Base-by-base conservation (phyloP, 805 yeast genomes). In the Maudiozyma serrabonitensis region DNA sequence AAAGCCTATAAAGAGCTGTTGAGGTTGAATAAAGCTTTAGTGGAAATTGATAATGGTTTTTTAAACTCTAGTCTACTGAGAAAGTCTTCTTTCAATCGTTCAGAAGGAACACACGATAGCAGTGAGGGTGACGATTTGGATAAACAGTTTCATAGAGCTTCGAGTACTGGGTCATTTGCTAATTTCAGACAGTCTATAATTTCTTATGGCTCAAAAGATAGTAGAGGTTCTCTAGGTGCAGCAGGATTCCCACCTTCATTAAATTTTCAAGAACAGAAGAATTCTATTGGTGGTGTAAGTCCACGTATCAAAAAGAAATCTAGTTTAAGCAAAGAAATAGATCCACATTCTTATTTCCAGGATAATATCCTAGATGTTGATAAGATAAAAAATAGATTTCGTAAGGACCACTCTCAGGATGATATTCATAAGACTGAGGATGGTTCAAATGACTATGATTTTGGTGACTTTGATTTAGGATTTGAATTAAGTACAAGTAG, bases 11-110 rank as follows among this genome's bases (percentile, higher is more conserved):
- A 53, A 25, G 60, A 59, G 21, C 55, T 81, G 44, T 72, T 74
- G 43, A 79, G 74, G 46, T 74, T 81, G 52, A 80, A 79, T 50
- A 74, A 74, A 6, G 75, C 78, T 32, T 63, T 82, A 58, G 76
- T 74, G 50, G 75, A 80, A 2, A 74, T 80, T 38, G 87, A 82
- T 59, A 84, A 82, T 61, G 88, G 87, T 0, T 75, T 75, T 55
- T 42, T 72, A 2, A 50, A 52, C 5, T n/a, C 37, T 32, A 50
- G 74, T 0, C 61, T 81, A 32, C 65, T 82, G 57, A 73, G 74
- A 60, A 75, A 76, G 49, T 71, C 78, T 1, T 64, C 72, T 21
- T 69, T 68, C 46, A 68, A 62, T 5, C 37, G 46, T 18, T 55
- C 56, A 15, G 42, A 54, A 2, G 56, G 59, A 25, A 58, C 63